Conservation (phyloP, 768 basidiomycete genomes). For the Paxillus ammoniavirescens region DNA sequence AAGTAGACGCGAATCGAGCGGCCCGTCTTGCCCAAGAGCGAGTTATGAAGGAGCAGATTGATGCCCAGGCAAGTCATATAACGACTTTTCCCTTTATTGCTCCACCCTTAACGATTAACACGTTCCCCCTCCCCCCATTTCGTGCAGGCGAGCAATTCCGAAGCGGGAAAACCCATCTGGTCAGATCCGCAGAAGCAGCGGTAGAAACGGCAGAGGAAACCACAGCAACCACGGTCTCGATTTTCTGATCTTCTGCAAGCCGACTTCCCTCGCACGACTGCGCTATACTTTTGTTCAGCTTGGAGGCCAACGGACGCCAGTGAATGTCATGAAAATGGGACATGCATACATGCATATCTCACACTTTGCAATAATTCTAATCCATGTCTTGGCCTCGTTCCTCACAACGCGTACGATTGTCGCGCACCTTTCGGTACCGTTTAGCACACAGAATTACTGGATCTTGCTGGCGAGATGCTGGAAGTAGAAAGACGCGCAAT, state of each 20-base stretch:
- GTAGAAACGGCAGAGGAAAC: not conserved
- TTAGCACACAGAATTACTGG: not conserved
- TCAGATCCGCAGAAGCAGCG: conserved; percentile 23
- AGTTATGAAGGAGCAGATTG: conserved; percentile 49
- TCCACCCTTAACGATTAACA: conserved; percentile 1
- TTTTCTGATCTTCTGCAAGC: not conserved
- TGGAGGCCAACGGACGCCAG: not conserved
- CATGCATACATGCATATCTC: not conserved
- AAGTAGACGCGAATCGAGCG: conserved; percentile 59
- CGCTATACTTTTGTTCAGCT: not conserved
- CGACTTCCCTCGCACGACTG: not conserved
- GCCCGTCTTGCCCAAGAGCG: conserved; percentile 53
- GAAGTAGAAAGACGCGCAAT: no score
- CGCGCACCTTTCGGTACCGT: not conserved
- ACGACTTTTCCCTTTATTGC: conserved; percentile 2
- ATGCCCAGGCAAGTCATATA: conserved; percentile 47
- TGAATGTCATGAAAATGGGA: not conserved
- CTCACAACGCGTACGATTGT: not conserved
- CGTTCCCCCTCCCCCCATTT: not conserved
- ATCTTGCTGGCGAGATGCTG: no score
- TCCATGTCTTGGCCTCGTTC: not conserved
- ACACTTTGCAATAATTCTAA: not conserved
- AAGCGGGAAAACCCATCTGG: conserved; percentile 34
- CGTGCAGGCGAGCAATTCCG: conserved; percentile 23
- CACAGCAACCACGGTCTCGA: not conserved